Evolutionary conservation across 371 early-diverging fungal genomes (phyloP).

Genomic region (Blakeslea trispora): DNA sequence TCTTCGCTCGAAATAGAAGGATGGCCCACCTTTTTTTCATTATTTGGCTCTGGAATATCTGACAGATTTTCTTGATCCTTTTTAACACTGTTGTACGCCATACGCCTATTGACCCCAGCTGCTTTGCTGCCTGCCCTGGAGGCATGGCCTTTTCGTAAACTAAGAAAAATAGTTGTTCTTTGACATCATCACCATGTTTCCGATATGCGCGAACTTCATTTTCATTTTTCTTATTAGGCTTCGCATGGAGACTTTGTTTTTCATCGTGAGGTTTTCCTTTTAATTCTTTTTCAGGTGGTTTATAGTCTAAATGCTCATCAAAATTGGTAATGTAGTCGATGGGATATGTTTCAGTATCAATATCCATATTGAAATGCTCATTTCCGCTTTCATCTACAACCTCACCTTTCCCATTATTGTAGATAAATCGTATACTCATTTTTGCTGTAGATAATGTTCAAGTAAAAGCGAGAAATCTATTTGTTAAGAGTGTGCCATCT

Average conservation of each 20-base stretch:
- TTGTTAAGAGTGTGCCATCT: conserved; percentile 11
- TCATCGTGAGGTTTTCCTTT: conserved; percentile 18
- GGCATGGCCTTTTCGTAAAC: conserved; percentile 16
- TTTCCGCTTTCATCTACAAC: conserved; percentile 20
- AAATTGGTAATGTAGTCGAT: conserved; percentile 14
- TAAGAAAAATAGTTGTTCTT: conserved; percentile 8
- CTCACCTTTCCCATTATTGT: conserved; percentile 15
- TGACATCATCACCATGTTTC: conserved; percentile 21
- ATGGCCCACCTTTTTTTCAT: no score
- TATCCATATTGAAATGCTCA: conserved; percentile 14
- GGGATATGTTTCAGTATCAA: conserved; percentile 20
- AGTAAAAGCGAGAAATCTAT: conserved; percentile 18
- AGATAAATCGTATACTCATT: conserved; percentile 17
- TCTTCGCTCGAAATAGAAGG: no score
- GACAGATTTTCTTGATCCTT: conserved; percentile 14
- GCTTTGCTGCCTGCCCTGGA: conserved; percentile 21
- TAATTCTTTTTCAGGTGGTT: conserved; percentile 19
- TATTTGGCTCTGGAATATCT: background rate
- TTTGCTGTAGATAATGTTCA: conserved; percentile 7
- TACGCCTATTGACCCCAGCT: conserved; percentile 15
- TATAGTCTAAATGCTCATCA: conserved; percentile 18
- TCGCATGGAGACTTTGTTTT: conserved; percentile 16
- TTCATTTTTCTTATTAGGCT: conserved; percentile 11
- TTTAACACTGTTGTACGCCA: conserved; percentile 16
- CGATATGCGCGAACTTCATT: conserved; percentile 13